A percentile compares a stretch with the other conserved stretches of the same genome.
These are phyloP conservation scores for Hydnomerulius pinastri DNA, from an alignment of 768 basidiomycete genomes.

Conservation along the genomic window DNA sequence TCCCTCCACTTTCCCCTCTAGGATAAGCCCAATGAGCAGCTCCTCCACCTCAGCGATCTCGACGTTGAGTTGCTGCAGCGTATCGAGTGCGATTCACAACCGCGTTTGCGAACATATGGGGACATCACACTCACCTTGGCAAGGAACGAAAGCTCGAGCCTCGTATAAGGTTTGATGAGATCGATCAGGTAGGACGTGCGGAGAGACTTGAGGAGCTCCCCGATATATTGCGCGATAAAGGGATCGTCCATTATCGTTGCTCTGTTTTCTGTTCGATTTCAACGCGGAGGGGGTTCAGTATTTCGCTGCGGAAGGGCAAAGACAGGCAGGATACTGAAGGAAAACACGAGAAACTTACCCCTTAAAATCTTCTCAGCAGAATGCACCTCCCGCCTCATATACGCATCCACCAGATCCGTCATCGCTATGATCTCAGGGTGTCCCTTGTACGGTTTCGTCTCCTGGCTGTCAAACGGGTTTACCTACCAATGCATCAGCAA, in stretches of 20 bases:
- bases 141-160: conserved; percentile 90
- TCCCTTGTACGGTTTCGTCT: conserved; percentile 97
- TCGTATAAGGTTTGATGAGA: conserved; percentile 95
- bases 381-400: conserved; percentile 95
- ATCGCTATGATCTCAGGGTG: conserved; percentile 97
- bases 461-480: conserved; percentile 99
- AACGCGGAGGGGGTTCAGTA: too few species aligned
- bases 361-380: conserved; percentile 94
- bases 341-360: conserved; percentile 50
- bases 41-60: conserved; percentile 90
- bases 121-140: conserved; percentile 62
- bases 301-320: too few species aligned
- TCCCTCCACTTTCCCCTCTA: conserved; percentile 97
- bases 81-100: conserved; percentile 1
- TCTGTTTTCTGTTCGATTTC: conserved; percentile 74
- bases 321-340: too few species aligned
- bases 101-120: neutral
- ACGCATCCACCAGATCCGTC: conserved; percentile 96
- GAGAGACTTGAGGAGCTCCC: conserved; percentile 90
- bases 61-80: conserved; percentile 89
- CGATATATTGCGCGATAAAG: conserved; percentile 95
- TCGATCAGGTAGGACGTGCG: conserved; percentile 97
- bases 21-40: conserved; percentile 87
- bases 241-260: conserved; percentile 95
- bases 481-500: too few species aligned